phyloP scores from a whole-genome alignment of 805 yeast genomes.

The Candida insectalens region DNA sequence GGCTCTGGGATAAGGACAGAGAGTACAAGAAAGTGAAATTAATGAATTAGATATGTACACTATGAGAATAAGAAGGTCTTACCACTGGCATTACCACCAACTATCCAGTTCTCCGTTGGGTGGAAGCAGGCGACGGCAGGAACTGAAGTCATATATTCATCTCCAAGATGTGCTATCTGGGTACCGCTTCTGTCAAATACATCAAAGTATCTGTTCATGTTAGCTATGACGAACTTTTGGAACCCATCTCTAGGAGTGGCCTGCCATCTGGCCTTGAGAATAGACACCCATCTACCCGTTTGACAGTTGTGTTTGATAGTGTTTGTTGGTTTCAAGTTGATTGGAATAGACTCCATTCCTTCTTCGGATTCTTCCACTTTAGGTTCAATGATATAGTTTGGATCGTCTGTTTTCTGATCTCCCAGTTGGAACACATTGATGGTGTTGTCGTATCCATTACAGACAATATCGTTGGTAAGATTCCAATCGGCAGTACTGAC shows the following conservation, averaged over 20 bases:
- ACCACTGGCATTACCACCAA: slow-evolving; percentile 93
- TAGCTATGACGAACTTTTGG: slow-evolving; percentile 84
- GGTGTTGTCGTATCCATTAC: slow-evolving; percentile 90
- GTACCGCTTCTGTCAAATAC: slow-evolving; percentile 69
- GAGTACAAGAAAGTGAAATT: slow-evolving; percentile 15
- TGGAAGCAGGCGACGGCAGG: slow-evolving; percentile 87
- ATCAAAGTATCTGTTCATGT: slow-evolving; percentile 85
- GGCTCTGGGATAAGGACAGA: slow-evolving; percentile 36
- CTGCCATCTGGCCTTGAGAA: slow-evolving; percentile 85
- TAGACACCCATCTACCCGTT: slow-evolving; percentile 95
- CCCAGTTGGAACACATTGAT: slow-evolving; percentile 60
- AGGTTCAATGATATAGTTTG: slow-evolving; percentile 10
- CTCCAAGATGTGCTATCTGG: slow-evolving; percentile 64
- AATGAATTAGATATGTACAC: neutral
- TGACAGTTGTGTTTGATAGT: slow-evolving; percentile 85
- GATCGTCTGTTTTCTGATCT: slow-evolving; percentile 15
- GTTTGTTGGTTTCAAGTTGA: slow-evolving; percentile 46
- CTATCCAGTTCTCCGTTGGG: slow-evolving; percentile 80
- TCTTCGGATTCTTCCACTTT: slow-evolving; percentile 10
- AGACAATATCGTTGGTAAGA: slow-evolving; percentile 56
- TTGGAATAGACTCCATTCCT: slow-evolving; percentile 20
- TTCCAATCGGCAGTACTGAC: slow-evolving; percentile 84
- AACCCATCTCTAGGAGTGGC: slow-evolving; percentile 54
- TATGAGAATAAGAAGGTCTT: slow-evolving; percentile 54
- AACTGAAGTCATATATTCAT: slow-evolving; percentile 64